Evolutionary conservation across 192 early-diverging fungal species (phyloP), one percentile per base, ranked within the genome.

Genomic region (Coemansia sp.): DNA sequence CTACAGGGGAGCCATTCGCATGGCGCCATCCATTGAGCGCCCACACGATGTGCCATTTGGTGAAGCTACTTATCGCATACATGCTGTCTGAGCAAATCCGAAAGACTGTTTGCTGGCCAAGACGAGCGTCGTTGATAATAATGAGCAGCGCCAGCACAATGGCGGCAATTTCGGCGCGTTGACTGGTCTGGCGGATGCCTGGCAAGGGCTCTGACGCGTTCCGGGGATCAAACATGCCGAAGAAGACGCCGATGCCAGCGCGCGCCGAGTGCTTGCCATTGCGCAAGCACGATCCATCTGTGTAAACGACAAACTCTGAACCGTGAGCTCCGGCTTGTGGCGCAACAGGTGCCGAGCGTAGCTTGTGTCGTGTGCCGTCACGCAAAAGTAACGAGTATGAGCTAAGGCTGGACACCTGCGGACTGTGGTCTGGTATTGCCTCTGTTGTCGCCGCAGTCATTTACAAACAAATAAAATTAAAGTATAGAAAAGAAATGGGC

Each of bases 211-310:
- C 82, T 4, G 65, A 69, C 52, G 78, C 68, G 62, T 86, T 87
- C 7, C 80, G 69, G 3, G 62, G 52, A 56, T 87, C 84, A n/a
- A 19, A 49, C 6, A 22, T n/a, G n/a, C 77, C 85, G 54, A 74
- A 89, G 49, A 71, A 86, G 10, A 87, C 83, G 25, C 87, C 86
- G 27, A 79, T 57, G 4, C 86, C 87, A 7, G 82, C 87, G 23
- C 61, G 43, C 3, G 86, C 86, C 55, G 7, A n/a, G 8, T n/a
- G 31, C 3, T 12, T 7, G 14, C 87, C 87, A 72, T 87, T 87
- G 57, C 62, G 35, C 43, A 62, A 43, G 65, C 85, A 82, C 7
- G 80, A 66, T 6, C 87, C 87, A 59, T 88, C 87, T 2, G 85
- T 85, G 69, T 84, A 86, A 3, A 70, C 19, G 12, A 56, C 66